Conservation (phyloP, 768 basidiomycete species). For the Hydnum rufescens region DNA sequence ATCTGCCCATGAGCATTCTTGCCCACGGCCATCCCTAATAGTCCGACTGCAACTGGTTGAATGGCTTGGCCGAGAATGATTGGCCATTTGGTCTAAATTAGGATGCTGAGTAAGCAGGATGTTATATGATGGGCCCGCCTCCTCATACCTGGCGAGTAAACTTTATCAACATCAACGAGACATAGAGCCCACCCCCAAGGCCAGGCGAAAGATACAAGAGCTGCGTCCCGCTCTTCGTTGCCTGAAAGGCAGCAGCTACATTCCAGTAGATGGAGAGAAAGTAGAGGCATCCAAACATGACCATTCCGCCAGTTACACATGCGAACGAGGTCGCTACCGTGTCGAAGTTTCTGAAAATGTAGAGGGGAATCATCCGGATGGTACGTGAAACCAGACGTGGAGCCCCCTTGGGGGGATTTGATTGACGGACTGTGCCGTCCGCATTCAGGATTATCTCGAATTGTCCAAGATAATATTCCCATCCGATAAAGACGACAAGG, state of each 20-base stretch:
- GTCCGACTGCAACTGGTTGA: conserved; percentile 24
- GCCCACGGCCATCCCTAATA: conserved; percentile 26
- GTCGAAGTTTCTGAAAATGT: conserved; percentile 25
- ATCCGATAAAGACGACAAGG: conserved; percentile 22
- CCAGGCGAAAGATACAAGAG: conserved; percentile 35
- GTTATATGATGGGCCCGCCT: neutral
- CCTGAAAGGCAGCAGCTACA: conserved; percentile 23
- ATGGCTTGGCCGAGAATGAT: conserved; percentile 23
- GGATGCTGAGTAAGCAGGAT: neutral
- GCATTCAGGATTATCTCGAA: conserved; percentile 4
- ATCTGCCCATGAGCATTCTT: conserved; percentile 19
- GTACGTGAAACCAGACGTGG: conserved; percentile 9
- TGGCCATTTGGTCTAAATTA: conserved; percentile 23
- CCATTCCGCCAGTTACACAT: conserved; percentile 27
- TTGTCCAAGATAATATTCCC: conserved; percentile 26
- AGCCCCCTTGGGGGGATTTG: neutral
- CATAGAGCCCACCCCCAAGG: neutral
- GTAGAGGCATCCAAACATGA: conserved; percentile 31
- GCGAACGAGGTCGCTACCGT: conserved; percentile 22
- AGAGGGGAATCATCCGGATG: conserved; percentile 29
- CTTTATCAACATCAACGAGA: neutral
- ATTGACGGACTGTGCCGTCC: neutral
- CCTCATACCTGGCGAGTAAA: neutral
- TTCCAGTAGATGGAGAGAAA: conserved; percentile 34
- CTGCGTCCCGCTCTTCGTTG: conserved; percentile 27